Percentiles rank a stretch among this genome's conserved stretches.
phyloP scores from a whole-genome alignment of 306 rosid species.

The Corylus americana region DNA sequence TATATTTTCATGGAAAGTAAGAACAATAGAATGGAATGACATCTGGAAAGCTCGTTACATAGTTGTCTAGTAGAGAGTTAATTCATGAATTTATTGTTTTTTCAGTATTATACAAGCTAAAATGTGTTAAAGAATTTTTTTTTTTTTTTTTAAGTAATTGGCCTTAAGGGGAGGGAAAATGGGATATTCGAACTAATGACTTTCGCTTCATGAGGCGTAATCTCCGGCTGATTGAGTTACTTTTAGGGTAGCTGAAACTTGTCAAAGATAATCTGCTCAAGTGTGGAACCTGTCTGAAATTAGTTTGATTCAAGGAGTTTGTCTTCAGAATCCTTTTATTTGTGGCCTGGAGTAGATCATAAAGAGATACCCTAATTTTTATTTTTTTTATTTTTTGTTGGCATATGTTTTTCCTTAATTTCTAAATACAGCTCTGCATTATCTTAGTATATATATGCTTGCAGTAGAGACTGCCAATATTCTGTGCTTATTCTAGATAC shows the following conservation, averaged over 20 bases:
- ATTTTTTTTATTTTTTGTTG: not conserved
- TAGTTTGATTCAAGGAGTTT: not conserved
- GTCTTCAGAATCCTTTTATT: not conserved
- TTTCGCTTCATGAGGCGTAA: too few relatives aligned
- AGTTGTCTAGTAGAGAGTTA: not conserved
- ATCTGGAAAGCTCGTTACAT: not conserved
- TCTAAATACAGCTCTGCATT: not conserved
- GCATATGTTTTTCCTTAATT: not conserved
- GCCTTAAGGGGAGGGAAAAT: too few relatives aligned
- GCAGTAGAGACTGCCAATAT: not conserved
- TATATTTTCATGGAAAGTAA: not conserved
- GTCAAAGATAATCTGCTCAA: not conserved
- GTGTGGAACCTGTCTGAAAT: not conserved
- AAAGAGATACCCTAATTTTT: too few relatives aligned
- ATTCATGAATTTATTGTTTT: not conserved
- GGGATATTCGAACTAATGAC: too few relatives aligned
- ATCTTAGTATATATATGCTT: not conserved
- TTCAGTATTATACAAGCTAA: not conserved
- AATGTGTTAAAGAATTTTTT: not conserved
- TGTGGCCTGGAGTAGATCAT: too few relatives aligned
- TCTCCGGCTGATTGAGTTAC: too few relatives aligned
- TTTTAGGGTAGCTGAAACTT: not conserved
- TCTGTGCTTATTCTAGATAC: not conserved
- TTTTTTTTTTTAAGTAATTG: too few relatives aligned
- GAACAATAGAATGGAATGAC: not conserved